Evolutionary conservation across 257 asterid species (phyloP).

Genomic region (Scutellaria baicalensis): DNA sequence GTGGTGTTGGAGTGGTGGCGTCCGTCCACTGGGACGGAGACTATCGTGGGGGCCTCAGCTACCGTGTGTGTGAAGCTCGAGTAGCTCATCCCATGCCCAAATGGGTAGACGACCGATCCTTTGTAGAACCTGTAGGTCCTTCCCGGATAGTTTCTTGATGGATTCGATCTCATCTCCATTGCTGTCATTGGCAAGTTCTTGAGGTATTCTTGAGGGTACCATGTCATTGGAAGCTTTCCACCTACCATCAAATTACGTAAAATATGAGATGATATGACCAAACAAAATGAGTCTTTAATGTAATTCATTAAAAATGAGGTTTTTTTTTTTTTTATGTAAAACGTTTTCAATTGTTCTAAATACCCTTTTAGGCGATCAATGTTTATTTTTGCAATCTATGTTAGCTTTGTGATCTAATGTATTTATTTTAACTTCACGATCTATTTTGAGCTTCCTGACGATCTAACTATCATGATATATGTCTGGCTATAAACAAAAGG

Average conservation of each 20-base stretch:
- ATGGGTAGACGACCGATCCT: slow-evolving; percentile 62
- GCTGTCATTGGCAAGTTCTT: slow-evolving; percentile 62
- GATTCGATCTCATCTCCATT: slow-evolving; percentile 67
- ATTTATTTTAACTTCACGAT: too few relatives aligned
- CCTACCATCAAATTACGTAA: slow-evolving; percentile 23
- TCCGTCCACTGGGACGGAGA: slow-evolving; percentile 48
- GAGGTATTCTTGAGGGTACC: slow-evolving; percentile 80
- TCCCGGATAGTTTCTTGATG: slow-evolving; percentile 59
- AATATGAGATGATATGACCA: too few relatives aligned
- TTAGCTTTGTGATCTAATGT: too few relatives aligned
- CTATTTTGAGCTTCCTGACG: too few relatives aligned
- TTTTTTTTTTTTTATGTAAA: too few relatives aligned
- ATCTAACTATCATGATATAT: too few relatives aligned
- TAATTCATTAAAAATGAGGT: too few relatives aligned
- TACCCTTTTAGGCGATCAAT: too few relatives aligned
- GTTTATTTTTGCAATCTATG: too few relatives aligned
- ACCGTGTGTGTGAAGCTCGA: slow-evolving; percentile 47
- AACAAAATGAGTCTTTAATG: too few relatives aligned
- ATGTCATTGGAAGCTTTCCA: slow-evolving; percentile 88
- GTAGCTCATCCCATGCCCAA: slow-evolving; percentile 86
- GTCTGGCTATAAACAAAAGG: too few relatives aligned
- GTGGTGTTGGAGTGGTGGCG: slow-evolving; percentile 42
- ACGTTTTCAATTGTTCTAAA: too few relatives aligned
- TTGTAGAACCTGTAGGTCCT: slow-evolving; percentile 70
- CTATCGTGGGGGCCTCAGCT: slow-evolving; percentile 42